Evolutionary conservation across 306 rosid genomes (phyloP), one percentile per base, ranked within the genome.

Genomic region (Cyclanthera cordifolia): DNA sequence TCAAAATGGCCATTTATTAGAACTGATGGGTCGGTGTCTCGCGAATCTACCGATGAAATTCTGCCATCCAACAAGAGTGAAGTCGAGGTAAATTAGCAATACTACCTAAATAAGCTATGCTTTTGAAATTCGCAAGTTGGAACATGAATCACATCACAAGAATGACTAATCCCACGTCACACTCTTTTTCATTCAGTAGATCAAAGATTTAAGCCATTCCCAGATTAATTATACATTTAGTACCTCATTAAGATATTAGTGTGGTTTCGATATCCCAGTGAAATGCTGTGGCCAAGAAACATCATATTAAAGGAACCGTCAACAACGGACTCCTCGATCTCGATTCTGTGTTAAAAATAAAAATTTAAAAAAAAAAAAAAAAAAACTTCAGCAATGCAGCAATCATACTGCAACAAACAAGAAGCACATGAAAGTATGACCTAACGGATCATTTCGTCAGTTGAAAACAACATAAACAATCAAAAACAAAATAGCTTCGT

Each of bases 1-100:
- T 94, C 99, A 71, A 86, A 94, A 83, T 94, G 99, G 2, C 86
- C 97, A 41, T 94, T 94, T 76, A 94, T 72, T 76, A 94, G 72
- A 75, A 94, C 88, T 19, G 99, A 90, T 8, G 95, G 83, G 74
- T 90, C 95, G 24, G 84, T 78, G 47, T 87, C 94, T 68, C 77
- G 78, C 24, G 95, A 86, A 63, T 88, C 84, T 54, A 64, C 55
- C 2, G 99, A 78, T 24, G 95, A 83, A 70, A 94, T 81, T 84
- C 99, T 94, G 82, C 68, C 72, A 51, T 67, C 70, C 67, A 74
- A 70, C 70, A 77, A 79, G 80, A 56, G 32, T 27, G 69, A 72
- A 73, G 5, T 63, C 47, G 24, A 20, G 24, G 70, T 24, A 19
- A 20, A 43, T 73, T 48, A 59, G 46, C 0, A 67, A 65, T 25